Percentiles rank a stretch among this genome's conserved stretches.
Conservation (phyloP, 2,329 filamentous ascomycete genomes). For the Cladosporium velox region DNA sequence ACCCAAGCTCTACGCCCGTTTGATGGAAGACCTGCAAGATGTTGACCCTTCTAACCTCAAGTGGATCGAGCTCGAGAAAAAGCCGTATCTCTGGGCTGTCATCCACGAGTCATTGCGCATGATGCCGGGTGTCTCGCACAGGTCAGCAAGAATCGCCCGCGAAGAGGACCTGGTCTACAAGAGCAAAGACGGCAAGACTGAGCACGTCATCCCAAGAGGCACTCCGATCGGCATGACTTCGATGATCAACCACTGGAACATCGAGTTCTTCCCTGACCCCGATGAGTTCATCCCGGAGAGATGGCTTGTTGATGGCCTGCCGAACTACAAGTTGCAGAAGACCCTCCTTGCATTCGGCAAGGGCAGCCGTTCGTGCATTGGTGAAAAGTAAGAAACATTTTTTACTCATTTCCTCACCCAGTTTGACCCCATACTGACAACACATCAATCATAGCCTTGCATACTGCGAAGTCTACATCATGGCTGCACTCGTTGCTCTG, state of each 20-base stretch:
- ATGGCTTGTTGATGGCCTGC: constrained; percentile 33
- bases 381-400: constrained; percentile 27
- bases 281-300: constrained; percentile 41
- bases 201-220: constrained; percentile 25
- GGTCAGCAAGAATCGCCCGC: constrained; percentile 12
- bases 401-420: not conserved
- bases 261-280: constrained; percentile 38
- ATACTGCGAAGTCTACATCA: constrained; percentile 32
- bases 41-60: constrained; percentile 14
- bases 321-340: constrained; percentile 29
- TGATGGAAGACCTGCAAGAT: constrained; percentile 21
- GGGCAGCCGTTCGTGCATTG: constrained; percentile 38
- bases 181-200: constrained; percentile 12
- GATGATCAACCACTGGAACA: constrained; percentile 33
- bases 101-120: constrained; percentile 49
- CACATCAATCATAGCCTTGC: constrained; percentile 26
- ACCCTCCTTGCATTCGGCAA: constrained; percentile 40
- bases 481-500: constrained; percentile 17
- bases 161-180: constrained; percentile 18
- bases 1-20: constrained; percentile 14
- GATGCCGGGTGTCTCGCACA: constrained; percentile 17
- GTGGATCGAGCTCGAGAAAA: constrained; percentile 24
- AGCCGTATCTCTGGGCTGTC: constrained; percentile 48
- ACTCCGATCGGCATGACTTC: constrained; percentile 35
- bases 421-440: not conserved